Base-by-base conservation (phyloP, 345 rosid genomes). In the Brassica carinata region DNA sequence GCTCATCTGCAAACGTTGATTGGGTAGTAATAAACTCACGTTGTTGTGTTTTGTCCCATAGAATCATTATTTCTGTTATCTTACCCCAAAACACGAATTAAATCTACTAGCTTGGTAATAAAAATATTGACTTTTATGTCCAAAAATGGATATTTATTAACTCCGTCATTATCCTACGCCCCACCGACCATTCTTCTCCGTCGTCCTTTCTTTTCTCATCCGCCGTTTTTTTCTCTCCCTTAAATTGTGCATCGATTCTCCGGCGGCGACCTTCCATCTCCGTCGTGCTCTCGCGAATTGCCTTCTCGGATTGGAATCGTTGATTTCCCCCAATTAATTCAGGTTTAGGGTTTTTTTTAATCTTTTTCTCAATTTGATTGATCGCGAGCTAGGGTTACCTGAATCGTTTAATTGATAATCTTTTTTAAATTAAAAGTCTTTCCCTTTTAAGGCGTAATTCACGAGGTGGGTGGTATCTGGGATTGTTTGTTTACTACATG, bases 111-210 rank as follows among this genome's bases (percentile, higher is more conserved):
- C 18, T 55, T 18, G 26, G 62, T 55, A 55, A 17, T 55, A 61
- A 61, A 45, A 45, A 8, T 53, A 15, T 8, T 6, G 2, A 53
- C 58, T 65, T 74, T 80, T 74, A 17, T 69, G 15, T 33, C 72
- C 80, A 7, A 38, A 71, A 75, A 38, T 30, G 80, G 73, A 76
- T 71, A 75, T 81, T 81, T 63, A 23, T 13, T 29, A 34, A 14
- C 33, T 69, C 72, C 45, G 83, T 80, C 83, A 48, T 80, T 69
- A 70, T 80, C 79, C 61, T 17, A 75, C 59, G 59, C 66, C 17
- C 58, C 58, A 69, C 79, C 76, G 79, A 62, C 76, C 73, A 57
- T 70, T 51, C 31, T 57, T 57, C 80, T 71, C 83, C 80, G 83
- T 55, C 83, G 73, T 70, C 80, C 26, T 68, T 53, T 53, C 58